Evolutionary conservation across 192 early-diverging fungal genomes (phyloP).

Genomic region (Coemansia sp.): DNA sequence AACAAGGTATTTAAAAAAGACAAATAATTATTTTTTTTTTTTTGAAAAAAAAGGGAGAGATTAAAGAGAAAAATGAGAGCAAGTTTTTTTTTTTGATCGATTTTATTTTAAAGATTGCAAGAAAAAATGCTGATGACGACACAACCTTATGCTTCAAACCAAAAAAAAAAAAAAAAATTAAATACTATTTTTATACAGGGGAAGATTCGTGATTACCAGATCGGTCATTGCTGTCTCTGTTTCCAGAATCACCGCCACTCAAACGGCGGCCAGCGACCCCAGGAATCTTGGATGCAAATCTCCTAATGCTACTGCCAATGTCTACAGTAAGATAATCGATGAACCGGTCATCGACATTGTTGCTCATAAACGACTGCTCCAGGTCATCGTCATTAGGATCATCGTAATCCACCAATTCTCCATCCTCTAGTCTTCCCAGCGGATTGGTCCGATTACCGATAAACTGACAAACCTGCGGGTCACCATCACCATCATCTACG

Average conservation of each 20-base stretch:
- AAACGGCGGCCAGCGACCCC: constrained; percentile 9
- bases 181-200: neutral
- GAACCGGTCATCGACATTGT: constrained; percentile 48
- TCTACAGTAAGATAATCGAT: constrained; percentile 44
- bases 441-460: constrained; percentile 48
- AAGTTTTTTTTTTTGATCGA: neutral
- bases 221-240: neutral
- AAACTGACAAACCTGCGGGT: constrained; percentile 30
- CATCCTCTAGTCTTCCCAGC: constrained; percentile 42
- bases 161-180: neutral
- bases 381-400: constrained; percentile 42
- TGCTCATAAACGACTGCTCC: constrained; percentile 41
- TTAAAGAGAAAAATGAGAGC: neutral
- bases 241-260: neutral
- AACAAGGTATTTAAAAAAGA: neutral
- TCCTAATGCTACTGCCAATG: constrained; percentile 26
- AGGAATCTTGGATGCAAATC: constrained; percentile 28
- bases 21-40: neutral
- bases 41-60: neutral
- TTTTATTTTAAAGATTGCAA: neutral
- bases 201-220: neutral
- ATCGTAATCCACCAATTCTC: constrained; percentile 54
- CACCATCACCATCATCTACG: constrained; percentile 2
- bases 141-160: neutral
- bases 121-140: no score